These are phyloP conservation scores for Croton setiger DNA, from an alignment of 441 rosid species.

Conservation along the genomic window DNA sequence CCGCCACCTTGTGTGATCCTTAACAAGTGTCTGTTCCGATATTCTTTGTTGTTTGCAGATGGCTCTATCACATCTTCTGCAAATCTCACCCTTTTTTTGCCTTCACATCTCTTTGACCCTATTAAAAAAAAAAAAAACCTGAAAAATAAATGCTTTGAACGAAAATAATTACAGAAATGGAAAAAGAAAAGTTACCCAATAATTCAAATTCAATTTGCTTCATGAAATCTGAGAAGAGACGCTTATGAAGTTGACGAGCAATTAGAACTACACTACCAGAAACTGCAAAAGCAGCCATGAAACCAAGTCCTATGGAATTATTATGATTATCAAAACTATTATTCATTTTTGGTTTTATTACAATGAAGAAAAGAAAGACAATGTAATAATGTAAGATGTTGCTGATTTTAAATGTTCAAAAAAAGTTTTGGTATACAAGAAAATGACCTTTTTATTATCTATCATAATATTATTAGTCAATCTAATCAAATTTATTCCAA, in stretches of 20 bases:
- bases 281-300: slow-evolving; percentile 69
- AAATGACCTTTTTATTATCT: neutral
- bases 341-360: neutral
- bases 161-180: neutral
- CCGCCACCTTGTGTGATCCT: neutral
- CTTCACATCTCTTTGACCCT: slow-evolving; percentile 34
- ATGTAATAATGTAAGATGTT: neutral
- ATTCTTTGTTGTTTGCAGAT: slow-evolving; percentile 52
- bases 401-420: neutral
- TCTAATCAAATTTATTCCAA: neutral
- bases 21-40: slow-evolving; percentile 34
- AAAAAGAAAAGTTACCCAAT: slow-evolving; percentile 23
- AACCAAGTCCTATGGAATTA: slow-evolving; percentile 36
- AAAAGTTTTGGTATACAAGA: neutral
- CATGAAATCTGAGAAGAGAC: slow-evolving; percentile 77
- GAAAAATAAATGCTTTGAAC: no score
- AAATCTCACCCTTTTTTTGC: slow-evolving; percentile 66
- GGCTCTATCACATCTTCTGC: slow-evolving; percentile 71
- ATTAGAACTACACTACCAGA: slow-evolving; percentile 69
- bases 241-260: slow-evolving; percentile 58
- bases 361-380: neutral
- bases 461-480: neutral
- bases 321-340: neutral
- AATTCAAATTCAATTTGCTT: slow-evolving; percentile 60
- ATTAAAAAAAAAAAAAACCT: neutral